Evolutionary conservation across 108 stramenopile genomes (phyloP).

Genomic region (Thalassiosira profunda): DNA sequence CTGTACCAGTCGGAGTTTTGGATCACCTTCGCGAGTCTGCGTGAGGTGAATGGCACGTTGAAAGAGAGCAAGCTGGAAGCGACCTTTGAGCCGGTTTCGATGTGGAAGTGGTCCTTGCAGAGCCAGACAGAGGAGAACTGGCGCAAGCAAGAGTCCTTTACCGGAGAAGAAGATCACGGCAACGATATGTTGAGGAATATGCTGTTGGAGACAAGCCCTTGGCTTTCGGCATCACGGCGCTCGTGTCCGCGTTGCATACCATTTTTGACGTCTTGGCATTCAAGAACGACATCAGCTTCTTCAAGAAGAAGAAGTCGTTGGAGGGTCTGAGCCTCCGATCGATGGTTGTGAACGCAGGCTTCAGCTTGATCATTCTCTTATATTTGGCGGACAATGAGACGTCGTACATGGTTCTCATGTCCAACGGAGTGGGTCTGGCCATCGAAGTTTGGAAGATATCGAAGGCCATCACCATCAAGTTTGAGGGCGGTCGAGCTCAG

Average conservation of each 20-base stretch:
- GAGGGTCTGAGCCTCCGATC: constrained; percentile 74
- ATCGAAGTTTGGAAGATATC: constrained; percentile 85
- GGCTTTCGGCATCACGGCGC: constrained; percentile 60
- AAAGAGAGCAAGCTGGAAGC: constrained; percentile 49
- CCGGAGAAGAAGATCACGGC: constrained; percentile 55
- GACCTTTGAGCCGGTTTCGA: constrained; percentile 43
- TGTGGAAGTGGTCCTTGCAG: constrained; percentile 82
- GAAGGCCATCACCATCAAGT: constrained; percentile 54
- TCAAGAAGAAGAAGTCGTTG: constrained; percentile 79
- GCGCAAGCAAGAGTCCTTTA: constrained; percentile 54
- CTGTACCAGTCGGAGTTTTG: constrained; percentile 79
- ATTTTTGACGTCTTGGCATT: constrained; percentile 89
- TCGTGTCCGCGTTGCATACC: constrained; percentile 76
- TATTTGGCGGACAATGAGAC: constrained; percentile 89
- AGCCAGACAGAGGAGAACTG: constrained; percentile 60
- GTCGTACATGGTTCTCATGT: constrained; percentile 69
- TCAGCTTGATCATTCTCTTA: constrained; percentile 77
- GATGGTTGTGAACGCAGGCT: constrained; percentile 75
- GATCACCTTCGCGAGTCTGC: constrained; percentile 58
- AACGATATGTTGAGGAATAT: constrained; percentile 56
- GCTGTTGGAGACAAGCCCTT: constrained; percentile 72
- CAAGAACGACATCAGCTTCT: constrained; percentile 88
- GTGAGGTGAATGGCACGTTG: constrained; percentile 66
- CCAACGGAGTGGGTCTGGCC: constrained; percentile 67
- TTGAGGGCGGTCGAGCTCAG: constrained; percentile 55